phyloP scores from a whole-genome alignment of 1,284 basidiomycete genomes.

The Trametes polyzona region DNA sequence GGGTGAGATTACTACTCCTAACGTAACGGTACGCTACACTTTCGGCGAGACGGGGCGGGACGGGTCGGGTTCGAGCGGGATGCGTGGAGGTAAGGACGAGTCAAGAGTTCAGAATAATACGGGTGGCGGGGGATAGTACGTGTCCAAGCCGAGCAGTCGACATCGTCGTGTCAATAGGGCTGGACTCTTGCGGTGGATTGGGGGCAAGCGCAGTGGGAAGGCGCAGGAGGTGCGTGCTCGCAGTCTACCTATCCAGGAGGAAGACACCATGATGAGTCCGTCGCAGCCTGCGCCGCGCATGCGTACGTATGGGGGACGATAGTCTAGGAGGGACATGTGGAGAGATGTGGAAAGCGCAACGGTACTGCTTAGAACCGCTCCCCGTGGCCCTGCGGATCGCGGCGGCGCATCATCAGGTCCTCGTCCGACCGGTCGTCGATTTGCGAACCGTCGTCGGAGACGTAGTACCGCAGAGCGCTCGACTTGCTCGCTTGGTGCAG shows the following conservation, averaged over 20 bases:
- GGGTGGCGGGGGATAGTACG: no score
- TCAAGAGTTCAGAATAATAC: no score
- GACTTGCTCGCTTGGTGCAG: slow-evolving; percentile 51
- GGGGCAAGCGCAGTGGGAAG: neutral
- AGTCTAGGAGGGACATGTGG: neutral
- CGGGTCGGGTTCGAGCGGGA: neutral
- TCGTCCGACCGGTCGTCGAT: slow-evolving; percentile 31
- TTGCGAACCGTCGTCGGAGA: slow-evolving; percentile 51
- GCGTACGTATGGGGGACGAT: neutral
- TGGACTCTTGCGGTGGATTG: neutral
- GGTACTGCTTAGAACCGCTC: slow-evolving; percentile 27
- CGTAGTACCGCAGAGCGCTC: slow-evolving; percentile 59
- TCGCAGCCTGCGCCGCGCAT: slow-evolving; percentile 3
- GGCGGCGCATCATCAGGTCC: slow-evolving; percentile 30
- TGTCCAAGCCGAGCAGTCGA: no score
- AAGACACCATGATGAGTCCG: neutral
- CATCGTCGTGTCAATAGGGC: neutral
- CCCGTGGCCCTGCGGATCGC: slow-evolving; percentile 12
- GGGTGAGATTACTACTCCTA: slow-evolving; percentile 28
- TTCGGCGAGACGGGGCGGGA: neutral
- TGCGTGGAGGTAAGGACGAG: slow-evolving; percentile 2
- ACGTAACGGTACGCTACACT: slow-evolving; percentile 22
- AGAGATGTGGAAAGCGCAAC: neutral
- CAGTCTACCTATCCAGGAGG: neutral
- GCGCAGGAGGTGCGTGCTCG: neutral